Conservation (phyloP, 768 basidiomycete species). For the Tubosaeta sp. region DNA sequence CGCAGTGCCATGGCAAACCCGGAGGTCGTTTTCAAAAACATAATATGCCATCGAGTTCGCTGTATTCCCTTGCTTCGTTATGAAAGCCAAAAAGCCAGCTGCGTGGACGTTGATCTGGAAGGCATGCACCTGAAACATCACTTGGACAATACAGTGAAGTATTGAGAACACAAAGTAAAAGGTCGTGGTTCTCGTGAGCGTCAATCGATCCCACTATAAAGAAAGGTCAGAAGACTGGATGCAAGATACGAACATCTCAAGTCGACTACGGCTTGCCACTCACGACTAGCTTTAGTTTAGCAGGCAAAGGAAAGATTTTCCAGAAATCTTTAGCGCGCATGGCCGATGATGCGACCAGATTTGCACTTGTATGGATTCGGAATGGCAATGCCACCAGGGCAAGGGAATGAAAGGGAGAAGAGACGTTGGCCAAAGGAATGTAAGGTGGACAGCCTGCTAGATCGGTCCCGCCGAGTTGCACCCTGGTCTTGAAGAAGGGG, state of each 20-base stretch:
- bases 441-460: conserved; percentile 18
- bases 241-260: background rate
- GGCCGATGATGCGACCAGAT: conserved; percentile 1
- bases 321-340: conserved; percentile 42
- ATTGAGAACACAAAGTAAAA: conserved; percentile 66
- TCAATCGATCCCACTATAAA: conserved; percentile 62
- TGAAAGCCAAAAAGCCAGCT: conserved; percentile 45
- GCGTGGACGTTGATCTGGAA: conserved; percentile 62
- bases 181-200: conserved; percentile 60
- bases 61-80: conserved; percentile 48
- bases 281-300: conserved; percentile 47
- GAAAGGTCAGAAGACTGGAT: background rate
- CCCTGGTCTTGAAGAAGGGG: conserved; percentile 19
- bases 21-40: conserved; percentile 47
- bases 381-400: conserved; percentile 46
- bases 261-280: conserved; percentile 15
- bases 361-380: conserved; percentile 9
- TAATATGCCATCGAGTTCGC: conserved; percentile 40
- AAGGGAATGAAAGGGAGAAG: conserved; percentile 5
- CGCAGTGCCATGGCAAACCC: conserved; percentile 49
- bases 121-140: conserved; percentile 63
- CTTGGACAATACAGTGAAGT: conserved; percentile 61
- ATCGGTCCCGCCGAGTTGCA: conserved; percentile 33
- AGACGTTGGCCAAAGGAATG: background rate
- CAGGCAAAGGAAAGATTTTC: conserved; percentile 33